Evolutionary conservation across 306 rosid genomes (phyloP).

Genomic region (Prunus campanulata): DNA sequence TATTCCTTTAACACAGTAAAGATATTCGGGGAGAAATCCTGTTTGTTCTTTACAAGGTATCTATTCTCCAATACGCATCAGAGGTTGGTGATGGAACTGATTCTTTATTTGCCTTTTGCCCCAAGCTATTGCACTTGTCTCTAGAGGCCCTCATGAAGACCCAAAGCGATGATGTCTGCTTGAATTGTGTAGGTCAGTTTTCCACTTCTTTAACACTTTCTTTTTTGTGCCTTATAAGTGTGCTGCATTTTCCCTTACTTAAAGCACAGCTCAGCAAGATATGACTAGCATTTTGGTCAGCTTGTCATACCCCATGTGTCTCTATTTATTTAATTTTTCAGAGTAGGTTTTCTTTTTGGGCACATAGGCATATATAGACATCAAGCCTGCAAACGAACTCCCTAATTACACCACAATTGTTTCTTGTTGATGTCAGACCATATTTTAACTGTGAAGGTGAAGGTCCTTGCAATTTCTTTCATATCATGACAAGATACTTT

Average conservation of each 20-base stretch:
- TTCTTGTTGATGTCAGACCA: background rate
- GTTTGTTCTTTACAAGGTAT: constrained; percentile 75
- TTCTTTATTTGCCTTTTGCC: constrained; percentile 55
- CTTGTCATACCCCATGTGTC: background rate
- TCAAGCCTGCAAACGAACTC: background rate
- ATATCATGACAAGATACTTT: background rate
- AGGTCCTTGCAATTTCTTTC: background rate
- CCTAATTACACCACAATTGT: background rate
- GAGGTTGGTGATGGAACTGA: constrained; percentile 52
- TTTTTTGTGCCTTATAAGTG: background rate
- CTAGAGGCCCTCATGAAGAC: constrained; percentile 78
- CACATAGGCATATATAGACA: background rate
- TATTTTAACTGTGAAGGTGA: background rate
- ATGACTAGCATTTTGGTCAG: background rate
- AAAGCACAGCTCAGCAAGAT: background rate
- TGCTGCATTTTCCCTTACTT: background rate
- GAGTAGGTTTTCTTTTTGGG: too few species aligned
- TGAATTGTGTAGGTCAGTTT: constrained; percentile 80
- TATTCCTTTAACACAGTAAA: constrained; percentile 49
- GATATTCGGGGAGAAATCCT: constrained; percentile 85
- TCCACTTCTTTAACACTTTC: constrained; percentile 8
- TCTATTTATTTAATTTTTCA: background rate
- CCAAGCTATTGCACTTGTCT: constrained; percentile 63
- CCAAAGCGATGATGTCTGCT: constrained; percentile 75
- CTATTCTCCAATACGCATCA: constrained; percentile 45